phyloP scores from a whole-genome alignment of 768 basidiomycete species.

The Dendrothele bispora region DNA sequence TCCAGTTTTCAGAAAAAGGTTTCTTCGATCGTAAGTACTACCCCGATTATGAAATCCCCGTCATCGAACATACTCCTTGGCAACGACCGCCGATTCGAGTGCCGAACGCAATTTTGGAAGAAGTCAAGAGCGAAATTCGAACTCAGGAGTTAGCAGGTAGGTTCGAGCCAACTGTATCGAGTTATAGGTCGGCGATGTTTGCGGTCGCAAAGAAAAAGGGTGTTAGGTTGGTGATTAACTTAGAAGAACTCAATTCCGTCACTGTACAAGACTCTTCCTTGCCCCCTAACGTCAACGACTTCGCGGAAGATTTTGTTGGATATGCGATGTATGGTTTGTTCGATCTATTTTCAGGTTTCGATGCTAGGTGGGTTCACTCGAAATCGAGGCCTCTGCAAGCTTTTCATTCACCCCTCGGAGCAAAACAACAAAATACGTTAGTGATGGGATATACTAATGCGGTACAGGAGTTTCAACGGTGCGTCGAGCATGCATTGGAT shows the following conservation, averaged over 20 bases:
- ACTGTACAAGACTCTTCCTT: constrained; percentile 24
- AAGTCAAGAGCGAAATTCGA: no score
- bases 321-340: constrained; percentile 19
- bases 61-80: no score
- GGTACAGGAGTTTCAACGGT: constrained; percentile 31
- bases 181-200: constrained; percentile 21
- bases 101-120: no score
- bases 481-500: constrained; percentile 11
- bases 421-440: constrained; percentile 16
- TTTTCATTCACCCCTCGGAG: constrained; percentile 25
- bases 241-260: constrained; percentile 32
- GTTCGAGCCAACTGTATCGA: constrained; percentile 14
- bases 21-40: no score
- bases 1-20: no score
- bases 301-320: constrained; percentile 21
- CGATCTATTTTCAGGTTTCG: constrained; percentile 32
- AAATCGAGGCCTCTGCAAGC: constrained; percentile 30
- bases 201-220: constrained; percentile 25
- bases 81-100: no score
- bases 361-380: constrained; percentile 23
- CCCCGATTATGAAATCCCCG: no score
- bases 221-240: constrained; percentile 28
- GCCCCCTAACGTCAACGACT: constrained; percentile 23
- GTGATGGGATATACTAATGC: constrained; percentile 34
- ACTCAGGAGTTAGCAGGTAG: no score